phyloP scores from a whole-genome alignment of 2,329 filamentous ascomycete species.

The Apiospora phragmitis region DNA sequence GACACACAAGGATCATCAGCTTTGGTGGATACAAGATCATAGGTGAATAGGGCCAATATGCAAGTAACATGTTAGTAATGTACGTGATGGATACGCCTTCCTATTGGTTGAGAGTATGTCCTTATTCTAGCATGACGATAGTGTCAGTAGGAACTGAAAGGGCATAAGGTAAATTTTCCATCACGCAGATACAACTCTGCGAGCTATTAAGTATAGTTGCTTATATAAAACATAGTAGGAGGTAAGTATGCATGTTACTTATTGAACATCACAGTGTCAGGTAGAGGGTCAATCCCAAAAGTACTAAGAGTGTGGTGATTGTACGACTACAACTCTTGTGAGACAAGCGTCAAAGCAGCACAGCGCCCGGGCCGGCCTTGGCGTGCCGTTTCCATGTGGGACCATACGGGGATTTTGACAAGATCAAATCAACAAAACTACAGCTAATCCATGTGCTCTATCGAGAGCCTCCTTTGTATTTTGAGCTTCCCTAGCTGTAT shows the following conservation, averaged over 20 bases:
- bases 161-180: not conserved
- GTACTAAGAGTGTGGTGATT: not conserved
- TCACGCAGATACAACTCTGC: not conserved
- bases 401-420: not conserved
- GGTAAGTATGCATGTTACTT: not conserved
- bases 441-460: not conserved
- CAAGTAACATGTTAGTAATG: not conserved
- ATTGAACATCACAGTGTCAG: not conserved
- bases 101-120: not conserved
- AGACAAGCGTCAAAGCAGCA: not conserved
- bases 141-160: not conserved
- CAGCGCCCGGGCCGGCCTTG: not conserved
- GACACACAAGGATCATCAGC: not conserved
- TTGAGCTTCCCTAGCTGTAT: not conserved
- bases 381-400: not conserved
- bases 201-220: not conserved
- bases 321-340: not conserved
- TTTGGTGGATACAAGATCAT: not conserved
- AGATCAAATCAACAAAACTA: not conserved
- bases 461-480: not conserved
- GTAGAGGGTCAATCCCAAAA: not conserved
- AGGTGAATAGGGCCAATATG: not conserved
- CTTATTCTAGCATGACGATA: not conserved
- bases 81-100: not conserved
- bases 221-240: too few relatives aligned